A percentile compares a stretch with the other conserved stretches of the same genome.
These are phyloP conservation scores for Rosa chinensis DNA, from an alignment of 306 rosid species.

Conservation along the genomic window DNA sequence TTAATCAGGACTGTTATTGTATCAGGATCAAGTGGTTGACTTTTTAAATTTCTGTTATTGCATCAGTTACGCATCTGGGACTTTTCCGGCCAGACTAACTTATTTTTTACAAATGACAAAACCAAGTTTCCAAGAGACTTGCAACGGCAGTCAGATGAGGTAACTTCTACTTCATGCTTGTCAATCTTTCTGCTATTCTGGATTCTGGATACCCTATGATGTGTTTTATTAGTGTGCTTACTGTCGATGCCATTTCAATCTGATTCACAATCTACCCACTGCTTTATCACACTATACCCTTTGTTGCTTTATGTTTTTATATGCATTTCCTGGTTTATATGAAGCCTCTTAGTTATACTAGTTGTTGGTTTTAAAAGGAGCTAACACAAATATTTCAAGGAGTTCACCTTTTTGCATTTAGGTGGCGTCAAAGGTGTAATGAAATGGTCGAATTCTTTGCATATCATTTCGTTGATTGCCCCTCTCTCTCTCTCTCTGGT, in stretches of 20 bases:
- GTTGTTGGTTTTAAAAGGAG: neutral
- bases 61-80: constrained; percentile 91
- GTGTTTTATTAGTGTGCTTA: neutral
- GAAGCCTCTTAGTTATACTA: neutral
- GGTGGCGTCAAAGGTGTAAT: neutral
- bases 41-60: constrained; percentile 33
- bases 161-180: constrained; percentile 24
- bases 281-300: neutral
- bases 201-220: neutral
- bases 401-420: neutral
- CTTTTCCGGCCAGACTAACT: constrained; percentile 76
- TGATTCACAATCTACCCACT: neutral
- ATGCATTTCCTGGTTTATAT: neutral
- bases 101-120: constrained; percentile 47
- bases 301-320: neutral
- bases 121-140: constrained; percentile 44
- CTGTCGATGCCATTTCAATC: neutral
- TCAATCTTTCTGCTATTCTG: neutral
- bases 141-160: constrained; percentile 82
- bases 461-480: neutral
- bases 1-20: constrained; percentile 17
- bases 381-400: neutral
- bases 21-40: constrained; percentile 29
- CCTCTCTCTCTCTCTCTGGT: neutral
- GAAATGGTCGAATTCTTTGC: neutral